Evolutionary conservation across 2,329 filamentous ascomycete species (phyloP).

Genomic region (Aspergillus sp.): DNA sequence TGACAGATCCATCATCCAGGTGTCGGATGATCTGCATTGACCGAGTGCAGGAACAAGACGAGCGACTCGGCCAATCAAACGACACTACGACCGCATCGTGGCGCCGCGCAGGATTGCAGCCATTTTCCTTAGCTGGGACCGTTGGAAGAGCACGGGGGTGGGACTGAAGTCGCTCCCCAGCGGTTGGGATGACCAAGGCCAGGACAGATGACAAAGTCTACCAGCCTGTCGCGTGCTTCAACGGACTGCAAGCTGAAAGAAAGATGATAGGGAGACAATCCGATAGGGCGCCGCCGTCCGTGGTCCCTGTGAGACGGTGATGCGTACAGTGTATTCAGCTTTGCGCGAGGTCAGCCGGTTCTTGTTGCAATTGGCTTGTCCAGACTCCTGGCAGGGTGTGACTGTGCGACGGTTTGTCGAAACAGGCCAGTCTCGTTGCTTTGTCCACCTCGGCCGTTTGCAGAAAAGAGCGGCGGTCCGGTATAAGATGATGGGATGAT

Average conservation of each 20-base stretch:
- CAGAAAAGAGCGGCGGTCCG: not conserved
- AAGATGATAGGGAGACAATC: not conserved
- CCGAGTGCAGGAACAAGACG: constrained; percentile 9
- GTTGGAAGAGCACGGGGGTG: too few relatives aligned
- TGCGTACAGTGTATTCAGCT: not conserved
- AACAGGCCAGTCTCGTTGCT: not conserved
- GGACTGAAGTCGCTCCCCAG: too few relatives aligned
- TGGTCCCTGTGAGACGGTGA: not conserved
- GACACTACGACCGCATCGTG: not conserved
- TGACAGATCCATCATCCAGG: not conserved
- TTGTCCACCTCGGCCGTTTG: not conserved
- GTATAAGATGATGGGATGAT: not conserved
- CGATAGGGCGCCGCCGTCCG: not conserved
- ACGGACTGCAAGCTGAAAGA: not conserved
- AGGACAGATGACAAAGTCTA: not conserved
- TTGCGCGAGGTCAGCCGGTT: not conserved
- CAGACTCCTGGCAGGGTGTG: not conserved
- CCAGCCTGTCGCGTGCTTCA: not conserved
- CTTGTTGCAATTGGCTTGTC: not conserved
- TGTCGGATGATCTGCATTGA: constrained; percentile 10
- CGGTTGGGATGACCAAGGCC: not conserved
- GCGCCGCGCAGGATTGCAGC: not conserved
- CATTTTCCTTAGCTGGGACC: not conserved
- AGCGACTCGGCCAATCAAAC: not conserved
- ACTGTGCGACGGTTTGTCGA: not conserved